Conservation (phyloP, 495 filamentous ascomycete species). For the Podospora anserina region DNA sequence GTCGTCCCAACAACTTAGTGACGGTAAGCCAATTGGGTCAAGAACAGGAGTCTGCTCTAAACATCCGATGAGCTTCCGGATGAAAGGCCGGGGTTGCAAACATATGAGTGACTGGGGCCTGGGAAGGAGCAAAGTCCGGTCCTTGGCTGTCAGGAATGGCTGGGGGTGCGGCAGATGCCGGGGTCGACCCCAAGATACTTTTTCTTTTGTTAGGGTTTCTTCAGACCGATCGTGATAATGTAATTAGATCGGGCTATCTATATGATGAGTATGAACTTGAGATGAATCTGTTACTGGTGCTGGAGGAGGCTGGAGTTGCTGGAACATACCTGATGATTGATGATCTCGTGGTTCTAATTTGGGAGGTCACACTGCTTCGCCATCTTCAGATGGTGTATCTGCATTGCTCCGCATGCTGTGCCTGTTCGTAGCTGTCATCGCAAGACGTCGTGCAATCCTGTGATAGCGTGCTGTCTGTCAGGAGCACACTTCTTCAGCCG, state of each 20-base stretch:
- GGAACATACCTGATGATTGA: neutral
- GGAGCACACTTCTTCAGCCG: slow-evolving; percentile 9
- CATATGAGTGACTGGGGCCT: neutral
- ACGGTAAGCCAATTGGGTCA: neutral
- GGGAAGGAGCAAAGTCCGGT: neutral
- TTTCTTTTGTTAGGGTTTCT: neutral
- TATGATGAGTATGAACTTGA: neutral
- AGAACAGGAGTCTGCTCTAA: neutral
- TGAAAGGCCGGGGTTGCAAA: neutral
- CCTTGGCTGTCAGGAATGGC: neutral
- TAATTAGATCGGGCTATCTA: neutral
- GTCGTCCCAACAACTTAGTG: neutral
- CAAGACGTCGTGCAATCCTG: neutral
- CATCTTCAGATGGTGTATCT: neutral
- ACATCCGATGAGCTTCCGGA: slow-evolving; percentile 2
- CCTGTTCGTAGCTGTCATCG: neutral
- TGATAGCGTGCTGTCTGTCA: neutral
- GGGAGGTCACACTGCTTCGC: neutral
- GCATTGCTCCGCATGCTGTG: too few species aligned
- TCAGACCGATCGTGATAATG: neutral
- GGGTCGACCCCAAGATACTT: neutral
- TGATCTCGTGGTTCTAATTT: neutral
- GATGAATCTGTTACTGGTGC: neutral
- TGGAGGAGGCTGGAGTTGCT: neutral
- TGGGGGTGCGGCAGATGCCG: neutral